Base-by-base conservation (phyloP, 306 rosid genomes). In the Aeschynomene evenia region DNA sequence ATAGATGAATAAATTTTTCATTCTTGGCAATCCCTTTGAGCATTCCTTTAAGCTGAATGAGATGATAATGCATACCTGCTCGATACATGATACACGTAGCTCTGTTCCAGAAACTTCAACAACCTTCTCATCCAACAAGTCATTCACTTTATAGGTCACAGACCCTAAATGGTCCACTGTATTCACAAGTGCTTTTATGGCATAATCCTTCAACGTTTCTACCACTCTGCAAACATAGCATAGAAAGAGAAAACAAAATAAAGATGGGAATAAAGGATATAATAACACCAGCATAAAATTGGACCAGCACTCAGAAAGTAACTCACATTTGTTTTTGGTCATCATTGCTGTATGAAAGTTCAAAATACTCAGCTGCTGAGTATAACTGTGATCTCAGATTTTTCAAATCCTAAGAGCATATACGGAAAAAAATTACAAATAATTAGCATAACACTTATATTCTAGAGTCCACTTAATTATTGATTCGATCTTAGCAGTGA, bases 151-250 rank as follows among this genome's bases (percentile, higher is more conserved):
- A 69, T 85, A 95, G 50, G 96, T 85, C 77, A 86, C 97, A 63
- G 99, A 91, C 70, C 99, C 99, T 77, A 95, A 79, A 79, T 95
- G 99, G 78, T 95, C 99, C 84, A 95, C 99, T 3, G 99, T 95
- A 86, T 91, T 95, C 66, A 95, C 99, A 39, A 95, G 87, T 46
- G 99, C 99, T 79, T 95, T 95, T 56, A 91, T 83, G 53, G 99
- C 92, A 80, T 95, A 95, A 77, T 95, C 99, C 80, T 89, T 91
- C 87, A 95, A 79, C 13, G 97, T 91, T 63, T 95, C 99, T 53
- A 95, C 90, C 79, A 91, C 96, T 46, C 99, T 95, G 79, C 82
- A 70, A 16, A 67, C 26, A 66, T 6, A 51, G 23, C 42, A 36
- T 5, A 18, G 22, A 49, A 55, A 56, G 20, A 45, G 50, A 75